Percentiles rank a stretch among this genome's conserved stretches.
Conservation (phyloP, 139 green algal genomes). For the Volvox africanus region DNA sequence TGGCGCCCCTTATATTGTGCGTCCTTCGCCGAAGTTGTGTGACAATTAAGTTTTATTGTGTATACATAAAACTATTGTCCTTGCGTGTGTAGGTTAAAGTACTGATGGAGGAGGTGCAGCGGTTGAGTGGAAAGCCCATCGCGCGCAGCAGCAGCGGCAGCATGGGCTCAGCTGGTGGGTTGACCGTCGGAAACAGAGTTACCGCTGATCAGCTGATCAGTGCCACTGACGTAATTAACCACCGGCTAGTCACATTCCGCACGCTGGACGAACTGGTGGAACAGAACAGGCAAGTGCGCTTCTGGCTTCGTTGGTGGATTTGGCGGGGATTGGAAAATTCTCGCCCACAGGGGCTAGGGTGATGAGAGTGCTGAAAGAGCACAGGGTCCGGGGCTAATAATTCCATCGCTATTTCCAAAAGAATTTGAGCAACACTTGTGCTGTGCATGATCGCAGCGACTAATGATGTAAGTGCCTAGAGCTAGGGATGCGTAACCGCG, state of each 20-base stretch:
- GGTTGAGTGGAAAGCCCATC: constrained; percentile 45
- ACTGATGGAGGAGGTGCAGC: constrained; percentile 54
- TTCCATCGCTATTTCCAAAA: no score
- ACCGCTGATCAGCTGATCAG: constrained; percentile 51
- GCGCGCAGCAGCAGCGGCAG: constrained; percentile 28
- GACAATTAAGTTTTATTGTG: no score
- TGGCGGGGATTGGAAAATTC: no score
- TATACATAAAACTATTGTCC: not conserved
- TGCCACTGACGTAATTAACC: constrained; percentile 48
- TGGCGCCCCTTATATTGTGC: no score
- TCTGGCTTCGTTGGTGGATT: not conserved
- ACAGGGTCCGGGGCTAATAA: no score
- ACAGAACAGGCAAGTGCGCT: constrained; percentile 56
- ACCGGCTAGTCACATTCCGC: constrained; percentile 53
- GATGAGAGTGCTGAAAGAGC: no score
- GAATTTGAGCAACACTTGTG: no score
- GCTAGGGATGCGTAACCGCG: no score
- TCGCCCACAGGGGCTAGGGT: no score
- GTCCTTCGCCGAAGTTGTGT: no score
- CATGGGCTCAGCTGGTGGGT: not conserved
- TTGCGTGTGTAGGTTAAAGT: constrained; percentile 32
- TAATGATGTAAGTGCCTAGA: no score
- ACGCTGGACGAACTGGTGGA: constrained; percentile 58
- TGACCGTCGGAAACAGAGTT: not conserved
- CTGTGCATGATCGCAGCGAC: no score